phyloP scores from a whole-genome alignment of 83 land plant genomes.

The Larix sibirica region DNA sequence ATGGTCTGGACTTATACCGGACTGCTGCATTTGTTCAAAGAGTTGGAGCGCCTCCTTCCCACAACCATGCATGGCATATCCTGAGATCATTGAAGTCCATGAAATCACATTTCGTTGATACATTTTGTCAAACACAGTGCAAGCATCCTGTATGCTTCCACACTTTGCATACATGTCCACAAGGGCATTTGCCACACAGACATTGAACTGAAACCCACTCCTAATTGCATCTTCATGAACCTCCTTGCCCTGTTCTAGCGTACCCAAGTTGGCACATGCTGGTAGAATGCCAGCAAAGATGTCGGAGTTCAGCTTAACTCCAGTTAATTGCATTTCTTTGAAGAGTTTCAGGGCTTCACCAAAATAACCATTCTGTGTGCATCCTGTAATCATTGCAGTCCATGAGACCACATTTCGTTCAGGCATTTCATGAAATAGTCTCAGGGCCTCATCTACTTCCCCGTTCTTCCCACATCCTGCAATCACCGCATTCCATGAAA shows the following conservation, averaged over 20 bases:
- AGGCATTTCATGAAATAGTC: constrained; percentile 19
- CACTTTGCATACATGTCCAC: constrained; percentile 78
- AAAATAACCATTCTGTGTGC: constrained; percentile 43
- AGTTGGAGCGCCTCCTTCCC: constrained; percentile 39
- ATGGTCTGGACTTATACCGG: constrained; percentile 49
- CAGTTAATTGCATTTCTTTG: constrained; percentile 28
- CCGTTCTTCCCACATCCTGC: constrained; percentile 16
- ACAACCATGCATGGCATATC: constrained; percentile 50
- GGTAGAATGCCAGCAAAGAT: constrained; percentile 53
- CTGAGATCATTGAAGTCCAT: constrained; percentile 75
- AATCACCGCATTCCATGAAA: constrained; percentile 18
- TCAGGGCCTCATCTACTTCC: neutral
- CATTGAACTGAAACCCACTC: constrained; percentile 22
- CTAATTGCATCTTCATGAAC: constrained; percentile 45
- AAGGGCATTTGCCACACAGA: constrained; percentile 61
- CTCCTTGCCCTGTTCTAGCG: constrained; percentile 36
- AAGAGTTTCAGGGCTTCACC: constrained; percentile 45
- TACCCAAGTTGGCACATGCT: constrained; percentile 52
- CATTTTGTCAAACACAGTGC: constrained; percentile 44
- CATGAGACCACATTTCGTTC: constrained; percentile 25
- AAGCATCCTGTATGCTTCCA: constrained; percentile 58
- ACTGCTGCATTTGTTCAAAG: constrained; percentile 38
- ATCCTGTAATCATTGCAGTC: constrained; percentile 72
- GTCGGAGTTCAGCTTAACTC: constrained; percentile 39
- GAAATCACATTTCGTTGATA: constrained; percentile 39